Evolutionary conservation across 2,329 filamentous ascomycete genomes (phyloP).

Genomic region (Zasmidium angulare): DNA sequence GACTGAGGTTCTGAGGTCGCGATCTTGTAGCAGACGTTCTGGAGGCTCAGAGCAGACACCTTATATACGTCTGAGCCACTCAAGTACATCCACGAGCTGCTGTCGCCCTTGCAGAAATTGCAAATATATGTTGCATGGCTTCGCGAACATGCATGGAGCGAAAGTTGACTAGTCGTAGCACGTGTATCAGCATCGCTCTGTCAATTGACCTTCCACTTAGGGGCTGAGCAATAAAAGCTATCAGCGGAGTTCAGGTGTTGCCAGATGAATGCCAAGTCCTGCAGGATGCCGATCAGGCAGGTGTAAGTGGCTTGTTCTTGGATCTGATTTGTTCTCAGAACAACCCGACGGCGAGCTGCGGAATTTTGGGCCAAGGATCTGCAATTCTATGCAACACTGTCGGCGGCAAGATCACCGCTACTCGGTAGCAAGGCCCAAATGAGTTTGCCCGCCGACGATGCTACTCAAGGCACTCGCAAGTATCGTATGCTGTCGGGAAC

Average conservation of each 20-base stretch:
- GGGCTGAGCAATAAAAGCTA: constrained; percentile 6
- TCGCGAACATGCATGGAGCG: background rate
- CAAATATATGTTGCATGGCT: constrained; percentile 3
- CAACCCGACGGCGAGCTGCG: constrained; percentile 8
- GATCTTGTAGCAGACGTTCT: background rate
- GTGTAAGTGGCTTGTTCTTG: constrained; percentile 3
- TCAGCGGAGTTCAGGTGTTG: constrained; percentile 7
- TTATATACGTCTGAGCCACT: background rate
- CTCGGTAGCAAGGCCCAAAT: background rate
- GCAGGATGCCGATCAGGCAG: constrained; percentile 19
- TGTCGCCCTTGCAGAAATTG: background rate
- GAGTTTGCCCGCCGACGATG: background rate
- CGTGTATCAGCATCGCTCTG: constrained; percentile 19
- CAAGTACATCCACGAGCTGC: background rate
- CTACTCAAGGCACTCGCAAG: background rate
- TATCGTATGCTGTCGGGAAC: background rate
- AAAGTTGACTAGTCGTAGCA: constrained; percentile 6
- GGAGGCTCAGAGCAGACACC: background rate
- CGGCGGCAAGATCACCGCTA: constrained; percentile 6
- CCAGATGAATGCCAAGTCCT: constrained; percentile 14
- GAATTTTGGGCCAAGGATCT: constrained; percentile 14
- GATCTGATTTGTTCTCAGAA: constrained; percentile 15
- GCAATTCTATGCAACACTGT: constrained; percentile 15
- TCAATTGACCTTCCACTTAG: constrained; percentile 12
- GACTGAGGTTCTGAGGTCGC: constrained; percentile 1